A percentile compares a stretch with the other conserved stretches of the same genome.
phyloP scores from a whole-genome alignment of 441 rosid genomes.

The Adansonia rubrostipa region DNA sequence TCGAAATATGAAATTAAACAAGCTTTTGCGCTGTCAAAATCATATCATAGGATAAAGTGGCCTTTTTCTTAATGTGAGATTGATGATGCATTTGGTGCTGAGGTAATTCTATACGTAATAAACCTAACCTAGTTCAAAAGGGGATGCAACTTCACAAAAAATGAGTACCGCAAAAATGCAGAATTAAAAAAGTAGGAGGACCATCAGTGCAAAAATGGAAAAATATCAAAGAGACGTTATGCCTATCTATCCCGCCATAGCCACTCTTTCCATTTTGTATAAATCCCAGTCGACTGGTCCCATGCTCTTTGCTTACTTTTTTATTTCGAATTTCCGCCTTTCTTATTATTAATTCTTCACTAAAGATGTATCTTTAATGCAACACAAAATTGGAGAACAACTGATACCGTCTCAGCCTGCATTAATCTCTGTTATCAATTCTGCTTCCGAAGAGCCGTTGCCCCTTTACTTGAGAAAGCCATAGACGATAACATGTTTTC shows the following conservation, averaged over 20 bases:
- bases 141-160: not conserved
- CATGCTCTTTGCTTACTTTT: not conserved
- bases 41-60: too few species aligned
- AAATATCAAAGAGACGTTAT: slow-evolving; percentile 24
- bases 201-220: not conserved
- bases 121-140: not conserved
- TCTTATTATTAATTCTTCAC: not conserved
- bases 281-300: not conserved
- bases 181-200: not conserved
- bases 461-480: slow-evolving; percentile 7
- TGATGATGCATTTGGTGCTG: not conserved
- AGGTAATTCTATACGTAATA: not conserved
- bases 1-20: not conserved
- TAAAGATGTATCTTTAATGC: not conserved
- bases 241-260: slow-evolving; percentile 21
- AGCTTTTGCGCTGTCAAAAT: slow-evolving; percentile 2
- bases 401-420: not conserved
- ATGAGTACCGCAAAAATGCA: not conserved
- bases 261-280: slow-evolving; percentile 1
- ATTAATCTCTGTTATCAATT: not conserved
- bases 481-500: too few species aligned
- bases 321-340: not conserved
- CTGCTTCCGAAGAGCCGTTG: not conserved
- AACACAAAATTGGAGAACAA: slow-evolving; percentile 4
- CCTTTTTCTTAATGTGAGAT: too few species aligned